Percentiles rank a stretch among this genome's conserved stretches.
These are phyloP conservation scores for Cornus kousa DNA, from an alignment of 148 eudicot species.

Conservation along the genomic window DNA sequence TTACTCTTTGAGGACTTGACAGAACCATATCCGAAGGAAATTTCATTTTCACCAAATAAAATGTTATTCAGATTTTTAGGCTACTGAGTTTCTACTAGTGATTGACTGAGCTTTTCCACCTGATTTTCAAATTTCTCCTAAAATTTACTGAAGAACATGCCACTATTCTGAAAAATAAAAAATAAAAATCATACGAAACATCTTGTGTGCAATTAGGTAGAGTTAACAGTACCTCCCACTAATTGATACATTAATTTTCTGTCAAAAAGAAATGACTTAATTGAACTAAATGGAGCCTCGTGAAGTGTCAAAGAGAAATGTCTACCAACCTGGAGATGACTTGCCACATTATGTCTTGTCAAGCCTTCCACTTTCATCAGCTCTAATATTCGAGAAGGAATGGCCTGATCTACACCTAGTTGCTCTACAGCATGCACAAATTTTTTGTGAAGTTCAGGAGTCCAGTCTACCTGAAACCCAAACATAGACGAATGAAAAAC, in stretches of 20 bases:
- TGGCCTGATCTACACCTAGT: conserved; percentile 86
- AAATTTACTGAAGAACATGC: neutral
- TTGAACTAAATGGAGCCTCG: neutral
- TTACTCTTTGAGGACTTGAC: too few relatives aligned
- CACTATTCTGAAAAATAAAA: neutral
- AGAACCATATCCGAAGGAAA: neutral
- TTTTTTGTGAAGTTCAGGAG: conserved; percentile 69
- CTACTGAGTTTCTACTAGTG: neutral
- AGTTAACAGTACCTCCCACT: neutral
- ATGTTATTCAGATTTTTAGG: neutral
- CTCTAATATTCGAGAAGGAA: conserved; percentile 82
- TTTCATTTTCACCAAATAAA: neutral
- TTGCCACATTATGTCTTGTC: conserved; percentile 82
- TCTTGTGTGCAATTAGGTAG: neutral
- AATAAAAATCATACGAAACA: neutral
- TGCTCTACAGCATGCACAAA: conserved; percentile 81
- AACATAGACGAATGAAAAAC: neutral
- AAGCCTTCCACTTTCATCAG: conserved; percentile 82
- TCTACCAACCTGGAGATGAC: conserved; percentile 80
- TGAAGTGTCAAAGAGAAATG: neutral
- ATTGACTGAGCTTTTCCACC: neutral
- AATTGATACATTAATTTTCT: neutral
- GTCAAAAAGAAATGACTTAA: neutral
- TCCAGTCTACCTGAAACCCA: conserved; percentile 77
- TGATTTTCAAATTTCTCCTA: neutral